phyloP scores from a whole-genome alignment of 306 rosid genomes.

The Cucumis hystrix region DNA sequence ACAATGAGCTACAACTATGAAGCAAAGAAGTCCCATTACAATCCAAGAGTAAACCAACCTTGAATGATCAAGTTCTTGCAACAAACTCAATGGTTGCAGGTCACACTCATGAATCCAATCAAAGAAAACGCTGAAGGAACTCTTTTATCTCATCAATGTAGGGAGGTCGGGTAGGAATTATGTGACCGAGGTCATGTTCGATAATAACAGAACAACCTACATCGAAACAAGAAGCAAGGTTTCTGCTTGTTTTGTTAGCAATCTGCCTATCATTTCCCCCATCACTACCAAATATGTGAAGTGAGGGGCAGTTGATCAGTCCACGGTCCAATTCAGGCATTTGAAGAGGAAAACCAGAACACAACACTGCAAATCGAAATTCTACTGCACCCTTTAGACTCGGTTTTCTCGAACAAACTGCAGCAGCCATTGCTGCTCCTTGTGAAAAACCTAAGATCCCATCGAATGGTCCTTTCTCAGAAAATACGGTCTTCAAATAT shows the following conservation, averaged over 20 bases:
- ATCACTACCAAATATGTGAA: constrained; percentile 67
- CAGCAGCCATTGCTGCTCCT: constrained; percentile 86
- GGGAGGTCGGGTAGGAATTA: constrained; percentile 70
- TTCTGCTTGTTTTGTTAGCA: constrained; percentile 51
- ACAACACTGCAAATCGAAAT: constrained; percentile 55
- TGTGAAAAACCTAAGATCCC: constrained; percentile 86
- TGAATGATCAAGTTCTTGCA: background rate
- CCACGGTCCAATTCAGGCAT: constrained; percentile 20
- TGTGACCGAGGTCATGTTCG: constrained; percentile 75
- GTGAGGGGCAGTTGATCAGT: constrained; percentile 53
- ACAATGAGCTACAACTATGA: background rate
- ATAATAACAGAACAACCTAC: constrained; percentile 34
- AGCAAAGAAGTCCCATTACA: background rate
- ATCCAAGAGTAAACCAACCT: background rate
- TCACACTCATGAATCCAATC: constrained; percentile 1
- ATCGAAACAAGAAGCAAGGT: constrained; percentile 60
- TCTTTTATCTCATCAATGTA: constrained; percentile 55
- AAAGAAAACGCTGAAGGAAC: constrained; percentile 49
- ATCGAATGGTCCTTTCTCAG: constrained; percentile 62
- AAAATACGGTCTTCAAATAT: constrained; percentile 38
- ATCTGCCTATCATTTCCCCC: constrained; percentile 71
- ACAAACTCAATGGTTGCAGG: background rate
- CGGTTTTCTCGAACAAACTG: constrained; percentile 36
- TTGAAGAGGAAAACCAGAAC: constrained; percentile 58
- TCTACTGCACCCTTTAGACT: constrained; percentile 28